phyloP scores from a whole-genome alignment of 495 filamentous ascomycete genomes.

The Xylaria intraflava region DNA sequence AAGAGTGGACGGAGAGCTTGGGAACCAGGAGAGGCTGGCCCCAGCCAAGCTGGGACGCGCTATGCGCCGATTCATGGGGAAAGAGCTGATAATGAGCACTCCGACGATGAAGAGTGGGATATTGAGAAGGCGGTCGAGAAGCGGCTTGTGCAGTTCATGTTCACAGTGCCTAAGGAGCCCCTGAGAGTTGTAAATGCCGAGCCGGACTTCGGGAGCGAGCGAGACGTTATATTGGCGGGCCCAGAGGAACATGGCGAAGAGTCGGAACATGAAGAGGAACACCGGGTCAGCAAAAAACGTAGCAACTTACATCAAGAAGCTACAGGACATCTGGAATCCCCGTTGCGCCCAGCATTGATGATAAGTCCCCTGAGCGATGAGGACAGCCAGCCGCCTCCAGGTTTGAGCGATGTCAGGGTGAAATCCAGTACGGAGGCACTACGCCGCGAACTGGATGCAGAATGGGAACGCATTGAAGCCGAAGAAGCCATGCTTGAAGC shows the following conservation, averaged over 20 bases:
- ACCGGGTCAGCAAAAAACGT: neutral
- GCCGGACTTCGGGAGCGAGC: slow-evolving; percentile 42
- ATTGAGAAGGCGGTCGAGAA: slow-evolving; percentile 75
- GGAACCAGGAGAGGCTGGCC: slow-evolving; percentile 23
- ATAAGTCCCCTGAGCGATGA: slow-evolving; percentile 17
- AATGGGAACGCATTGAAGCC: slow-evolving; percentile 23
- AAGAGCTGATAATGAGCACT: slow-evolving; percentile 12
- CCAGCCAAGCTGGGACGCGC: slow-evolving; percentile 4
- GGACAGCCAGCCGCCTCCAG: neutral
- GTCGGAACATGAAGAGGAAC: neutral
- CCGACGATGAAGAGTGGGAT: slow-evolving; percentile 76
- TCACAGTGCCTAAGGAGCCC: slow-evolving; percentile 79
- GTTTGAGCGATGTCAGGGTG: slow-evolving; percentile 7
- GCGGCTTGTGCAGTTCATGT: slow-evolving; percentile 84
- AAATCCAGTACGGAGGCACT: slow-evolving; percentile 13
- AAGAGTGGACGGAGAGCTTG: slow-evolving; percentile 40
- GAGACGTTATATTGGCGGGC: slow-evolving; percentile 23
- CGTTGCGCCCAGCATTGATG: slow-evolving; percentile 4
- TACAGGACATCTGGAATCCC: neutral
- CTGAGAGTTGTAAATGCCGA: slow-evolving; percentile 78
- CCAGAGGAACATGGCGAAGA: slow-evolving; percentile 14
- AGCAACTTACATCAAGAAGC: neutral
- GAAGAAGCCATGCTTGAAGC: slow-evolving; percentile 10
- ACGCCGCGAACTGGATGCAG: slow-evolving; percentile 18
- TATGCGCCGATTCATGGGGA: slow-evolving; percentile 7